Evolutionary conservation across 108 stramenopile species (phyloP).

Genomic region (Bacterosira constricta): DNA sequence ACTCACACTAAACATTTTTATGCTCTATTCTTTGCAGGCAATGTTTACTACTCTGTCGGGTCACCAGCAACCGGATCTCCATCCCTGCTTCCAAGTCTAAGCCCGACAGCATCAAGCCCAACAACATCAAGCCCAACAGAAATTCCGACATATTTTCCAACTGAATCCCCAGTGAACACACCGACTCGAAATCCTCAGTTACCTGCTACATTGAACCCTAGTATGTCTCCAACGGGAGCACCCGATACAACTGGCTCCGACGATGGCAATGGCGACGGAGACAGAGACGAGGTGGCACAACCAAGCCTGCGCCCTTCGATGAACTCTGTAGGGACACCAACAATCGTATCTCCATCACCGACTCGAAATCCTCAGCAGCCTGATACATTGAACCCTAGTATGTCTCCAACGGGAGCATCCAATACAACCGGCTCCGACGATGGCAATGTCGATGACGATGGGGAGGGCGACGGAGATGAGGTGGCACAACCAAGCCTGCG

Average conservation of each 20-base stretch:
- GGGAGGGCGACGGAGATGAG: too few species aligned
- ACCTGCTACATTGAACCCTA: neutral
- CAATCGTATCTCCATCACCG: neutral
- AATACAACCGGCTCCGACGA: neutral
- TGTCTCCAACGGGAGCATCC: neutral
- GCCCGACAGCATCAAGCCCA: neutral
- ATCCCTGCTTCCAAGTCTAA: neutral
- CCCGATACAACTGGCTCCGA: neutral
- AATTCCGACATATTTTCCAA: neutral
- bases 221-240: neutral
- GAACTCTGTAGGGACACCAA: too few species aligned
- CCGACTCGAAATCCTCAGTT: neutral
- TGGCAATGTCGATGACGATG: neutral
- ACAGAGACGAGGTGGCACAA: too few species aligned
- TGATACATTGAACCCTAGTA: neutral
- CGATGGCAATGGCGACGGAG: neutral
- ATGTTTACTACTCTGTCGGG: neutral
- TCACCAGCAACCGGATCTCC: neutral
- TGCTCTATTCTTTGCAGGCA: neutral
- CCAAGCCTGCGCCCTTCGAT: neutral
- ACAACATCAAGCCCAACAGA: neutral
- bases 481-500: too few species aligned
- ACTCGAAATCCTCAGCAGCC: neutral
- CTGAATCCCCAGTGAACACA: neutral
- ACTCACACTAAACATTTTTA: too few species aligned